Base-by-base conservation (phyloP, 306 rosid genomes). In the Oxytropis ochrocephala region DNA sequence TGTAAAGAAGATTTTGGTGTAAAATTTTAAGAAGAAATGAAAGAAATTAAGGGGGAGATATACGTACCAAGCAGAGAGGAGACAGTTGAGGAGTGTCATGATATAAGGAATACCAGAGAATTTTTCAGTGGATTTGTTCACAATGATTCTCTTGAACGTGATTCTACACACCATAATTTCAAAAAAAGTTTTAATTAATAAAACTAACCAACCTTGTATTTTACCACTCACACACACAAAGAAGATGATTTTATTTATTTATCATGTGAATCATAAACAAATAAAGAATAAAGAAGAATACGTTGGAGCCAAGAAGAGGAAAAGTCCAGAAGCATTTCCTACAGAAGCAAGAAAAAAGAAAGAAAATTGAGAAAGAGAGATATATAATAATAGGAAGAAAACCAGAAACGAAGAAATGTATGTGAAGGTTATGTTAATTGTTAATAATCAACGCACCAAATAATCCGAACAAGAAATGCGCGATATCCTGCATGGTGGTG, bases 261-360 rank as follows among this genome's bases (percentile, higher is more conserved):
- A 55, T 63, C 17, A 17, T 33, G 27, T 17, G 39, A 8, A 52
- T 19, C 56, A 18, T 8, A n/a, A 27, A 56, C 56, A 17, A 30
- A n/a, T 7, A 9, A 54, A 61, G 11, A 14, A 19, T 33, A 39
- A 8, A 49, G 18, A 56, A 36, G 38, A 16, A 63, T 87, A 94
- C 96, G 56, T 61, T 58, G 98, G 98, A 7, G 98, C 68, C 70
- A 88, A 75, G 95, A 88, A 94, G 82, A 90, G 98, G 83, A 90
- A 90, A 57, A 94, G 81, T 21, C 91, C 98, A 65, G 79, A 74
- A 21, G 74, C 91, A 80, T 90, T 87, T 60, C 98, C 97, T 94
- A 82, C 80, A 75, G 1, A 16, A 5, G 7, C 2, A 16, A 5
- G 7, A 18, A n/a, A 30, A 29, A 58, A 61, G 4, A 36, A 53